phyloP scores from a whole-genome alignment of 1,284 basidiomycete genomes.

The Coniophora puteana region DNA sequence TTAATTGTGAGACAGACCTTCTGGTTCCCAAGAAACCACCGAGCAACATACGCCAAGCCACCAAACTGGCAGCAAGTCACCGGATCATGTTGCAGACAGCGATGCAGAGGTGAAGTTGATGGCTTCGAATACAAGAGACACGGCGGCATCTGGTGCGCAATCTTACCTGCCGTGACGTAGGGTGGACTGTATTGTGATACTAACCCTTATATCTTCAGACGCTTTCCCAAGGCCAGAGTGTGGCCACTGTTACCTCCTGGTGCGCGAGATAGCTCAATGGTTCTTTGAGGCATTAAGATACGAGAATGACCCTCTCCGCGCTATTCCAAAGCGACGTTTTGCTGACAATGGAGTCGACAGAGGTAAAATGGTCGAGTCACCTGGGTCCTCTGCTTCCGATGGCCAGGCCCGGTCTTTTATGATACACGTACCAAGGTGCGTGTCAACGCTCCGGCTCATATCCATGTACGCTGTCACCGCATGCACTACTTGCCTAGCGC shows the following conservation, averaged over 20 bases:
- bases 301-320: conserved; percentile 24
- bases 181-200: not conserved
- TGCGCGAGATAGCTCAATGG: conserved; percentile 9
- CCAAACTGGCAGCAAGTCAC: not conserved
- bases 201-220: conserved; percentile 53
- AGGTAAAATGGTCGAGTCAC: conserved; percentile 13
- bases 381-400: conserved; percentile 30
- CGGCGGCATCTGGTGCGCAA: conserved; percentile 73
- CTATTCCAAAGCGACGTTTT: too few relatives aligned
- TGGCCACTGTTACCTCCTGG: conserved; percentile 68
- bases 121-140: conserved; percentile 24
- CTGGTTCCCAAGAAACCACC: conserved; percentile 11
- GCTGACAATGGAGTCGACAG: not conserved
- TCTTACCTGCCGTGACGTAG: not conserved
- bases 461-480: conserved; percentile 77
- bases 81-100: conserved; percentile 23
- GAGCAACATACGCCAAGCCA: conserved; percentile 7
- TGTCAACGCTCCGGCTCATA: conserved; percentile 68
- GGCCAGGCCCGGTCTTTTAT: conserved; percentile 28
- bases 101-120: conserved; percentile 22
- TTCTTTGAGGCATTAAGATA: conserved; percentile 63
- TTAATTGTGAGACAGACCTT: too few relatives aligned
- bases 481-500: too few relatives aligned
- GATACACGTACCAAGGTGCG: conserved; percentile 38
- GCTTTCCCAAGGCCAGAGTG: conserved; percentile 77